Evolutionary conservation across 768 basidiomycete species (phyloP).

Genomic region (Hysterangium stoloniferum): DNA sequence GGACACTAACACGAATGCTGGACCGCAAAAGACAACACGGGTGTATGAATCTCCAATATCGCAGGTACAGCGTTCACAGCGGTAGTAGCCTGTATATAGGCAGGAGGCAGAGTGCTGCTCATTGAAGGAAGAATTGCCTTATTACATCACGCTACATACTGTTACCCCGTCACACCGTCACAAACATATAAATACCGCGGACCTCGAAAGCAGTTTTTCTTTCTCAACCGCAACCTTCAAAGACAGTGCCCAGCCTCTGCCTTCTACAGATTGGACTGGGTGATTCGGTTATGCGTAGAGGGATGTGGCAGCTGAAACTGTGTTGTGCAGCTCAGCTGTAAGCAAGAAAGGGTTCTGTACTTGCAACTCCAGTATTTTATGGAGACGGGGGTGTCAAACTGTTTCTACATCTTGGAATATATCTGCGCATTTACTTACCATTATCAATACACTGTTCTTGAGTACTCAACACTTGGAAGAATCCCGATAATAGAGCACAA

Average conservation of each 20-base stretch:
- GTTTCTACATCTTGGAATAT: constrained; percentile 11
- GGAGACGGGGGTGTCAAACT: constrained; percentile 10
- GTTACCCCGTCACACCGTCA: background rate
- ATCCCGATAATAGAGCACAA: too few relatives aligned
- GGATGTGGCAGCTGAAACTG: too few relatives aligned
- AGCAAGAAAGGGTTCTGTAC: constrained; percentile 4
- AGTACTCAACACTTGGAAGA: too few relatives aligned
- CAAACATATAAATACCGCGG: background rate
- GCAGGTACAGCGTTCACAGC: constrained; percentile 23
- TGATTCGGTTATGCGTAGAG: constrained; percentile 11
- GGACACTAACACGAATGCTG: constrained; percentile 61
- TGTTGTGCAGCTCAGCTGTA: too few relatives aligned
- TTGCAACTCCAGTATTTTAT: constrained; percentile 8
- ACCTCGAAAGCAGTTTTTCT: background rate
- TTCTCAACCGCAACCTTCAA: constrained; percentile 7
- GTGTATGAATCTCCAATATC: constrained; percentile 71
- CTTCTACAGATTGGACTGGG: constrained; percentile 1
- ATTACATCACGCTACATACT: too few relatives aligned
- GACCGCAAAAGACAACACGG: constrained; percentile 63
- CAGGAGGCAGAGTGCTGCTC: background rate
- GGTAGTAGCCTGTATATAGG: constrained; percentile 14
- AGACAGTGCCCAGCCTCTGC: constrained; percentile 10
- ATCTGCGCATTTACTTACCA: too few relatives aligned
- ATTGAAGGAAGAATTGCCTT: background rate
- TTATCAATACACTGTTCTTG: too few relatives aligned